phyloP scores from a whole-genome alignment of 768 basidiomycete species.

The Trametes maxima region DNA sequence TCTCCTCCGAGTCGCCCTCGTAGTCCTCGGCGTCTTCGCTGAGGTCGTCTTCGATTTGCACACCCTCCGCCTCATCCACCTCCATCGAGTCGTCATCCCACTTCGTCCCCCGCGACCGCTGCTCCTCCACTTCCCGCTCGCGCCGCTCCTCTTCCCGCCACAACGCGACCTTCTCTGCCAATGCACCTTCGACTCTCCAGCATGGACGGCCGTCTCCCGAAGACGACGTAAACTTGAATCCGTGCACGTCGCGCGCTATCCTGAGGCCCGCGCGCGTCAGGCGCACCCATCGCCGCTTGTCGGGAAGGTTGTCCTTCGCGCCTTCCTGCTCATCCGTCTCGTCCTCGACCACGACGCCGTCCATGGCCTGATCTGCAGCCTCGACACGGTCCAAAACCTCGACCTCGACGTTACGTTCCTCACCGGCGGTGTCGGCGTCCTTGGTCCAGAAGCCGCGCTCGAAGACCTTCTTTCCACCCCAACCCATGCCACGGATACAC shows the following conservation, averaged over 20 bases:
- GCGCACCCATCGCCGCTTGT: slow-evolving; percentile 69
- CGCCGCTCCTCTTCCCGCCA: slow-evolving; percentile 74
- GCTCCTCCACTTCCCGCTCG: slow-evolving; percentile 71
- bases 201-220: slow-evolving; percentile 51
- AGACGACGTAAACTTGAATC: slow-evolving; percentile 56
- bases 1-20: slow-evolving; percentile 69
- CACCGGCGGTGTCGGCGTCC: slow-evolving; percentile 41
- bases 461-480: slow-evolving; percentile 88
- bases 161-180: slow-evolving; percentile 65
- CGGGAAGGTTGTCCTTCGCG: slow-evolving; percentile 27
- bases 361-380: slow-evolving; percentile 52
- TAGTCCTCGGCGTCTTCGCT: slow-evolving; percentile 52
- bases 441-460: slow-evolving; percentile 94
- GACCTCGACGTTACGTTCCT: slow-evolving; percentile 67
- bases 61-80: slow-evolving; percentile 58
- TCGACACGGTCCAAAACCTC: slow-evolving; percentile 75
- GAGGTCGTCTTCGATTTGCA: slow-evolving; percentile 50
- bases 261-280: slow-evolving; percentile 69
- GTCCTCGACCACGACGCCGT: slow-evolving; percentile 79
- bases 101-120: slow-evolving; percentile 57
- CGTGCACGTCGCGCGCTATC: slow-evolving; percentile 70
- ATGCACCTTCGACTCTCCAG: slow-evolving; percentile 64
- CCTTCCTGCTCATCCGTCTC: slow-evolving; percentile 58
- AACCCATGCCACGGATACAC: slow-evolving; percentile 95
- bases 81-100: slow-evolving; percentile 76